Evolutionary conservation across 2,329 filamentous ascomycete species (phyloP), one percentile per base, ranked within the genome.

Genomic region (Keithomyces neogunnii): DNA sequence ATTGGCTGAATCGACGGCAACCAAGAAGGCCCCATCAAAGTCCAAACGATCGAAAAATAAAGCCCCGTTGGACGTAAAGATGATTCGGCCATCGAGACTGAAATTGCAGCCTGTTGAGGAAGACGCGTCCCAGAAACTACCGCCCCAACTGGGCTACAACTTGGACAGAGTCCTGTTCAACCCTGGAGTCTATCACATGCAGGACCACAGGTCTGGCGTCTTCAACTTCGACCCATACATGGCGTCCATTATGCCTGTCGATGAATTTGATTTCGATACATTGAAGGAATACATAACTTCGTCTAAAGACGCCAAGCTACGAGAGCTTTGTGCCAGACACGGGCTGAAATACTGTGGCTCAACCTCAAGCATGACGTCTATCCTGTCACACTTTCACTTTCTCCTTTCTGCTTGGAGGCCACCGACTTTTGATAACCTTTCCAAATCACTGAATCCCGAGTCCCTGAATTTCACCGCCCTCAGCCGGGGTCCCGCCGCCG

Each of bases 151-250:
- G 2, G 74, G 81, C 2, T 86, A 93, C 63, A 86, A 87, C 5
- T 74, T 96, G 33, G 89, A 95, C 55, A 80, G 90, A 51, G 92
- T 95, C n/a, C 73, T 99, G 3, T 99, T 99, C 77, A 99, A 96
- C 62, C 86, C 86, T 2, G 91, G 93, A 28, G 88, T 96, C 38
- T 96, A 96, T 66, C 85, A 89, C 48, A 78, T 99, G 48, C 91
- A 95, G 68, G 93, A 99, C 65, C 84, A 86, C 29, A 81, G 89
- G 52, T 90, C 92, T 39, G 80, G 84, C 19, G 89, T 97, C 5
- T 99, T 84, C 76, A 99, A 99, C 66, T 99, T 99, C 61, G 92
- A 99, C 63, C 93, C 95, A 0, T 96, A 96, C 62, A 77, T 99
- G 26, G 82, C 90, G 54, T 84, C 83, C 49, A 95, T 99, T 60